These are phyloP conservation scores for Penicillium waksmanii DNA, from an alignment of 495 filamentous ascomycete species.

Conservation along the genomic window DNA sequence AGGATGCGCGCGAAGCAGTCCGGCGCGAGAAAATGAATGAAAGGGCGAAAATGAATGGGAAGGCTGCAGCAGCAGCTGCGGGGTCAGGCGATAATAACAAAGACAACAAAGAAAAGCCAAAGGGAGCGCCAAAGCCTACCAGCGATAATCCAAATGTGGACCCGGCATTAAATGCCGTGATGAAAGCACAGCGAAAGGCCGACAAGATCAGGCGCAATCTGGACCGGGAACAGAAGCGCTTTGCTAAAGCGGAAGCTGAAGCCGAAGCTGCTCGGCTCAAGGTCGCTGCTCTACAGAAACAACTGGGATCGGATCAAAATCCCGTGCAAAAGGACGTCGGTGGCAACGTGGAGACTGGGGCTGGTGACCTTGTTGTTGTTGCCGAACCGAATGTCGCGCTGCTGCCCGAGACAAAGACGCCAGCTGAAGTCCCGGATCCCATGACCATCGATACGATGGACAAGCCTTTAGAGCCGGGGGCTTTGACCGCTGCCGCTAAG, in stretches of 20 bases:
- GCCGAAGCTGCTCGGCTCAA: slow-evolving; percentile 46
- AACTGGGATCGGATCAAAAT: slow-evolving; percentile 17
- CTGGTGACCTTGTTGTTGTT: background rate
- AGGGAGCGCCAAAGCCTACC: slow-evolving; percentile 27
- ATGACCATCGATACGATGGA: background rate
- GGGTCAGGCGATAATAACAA: too few relatives aligned
- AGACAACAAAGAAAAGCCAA: slow-evolving; percentile 32
- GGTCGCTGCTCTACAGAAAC: slow-evolving; percentile 39
- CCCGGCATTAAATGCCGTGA: slow-evolving; percentile 37
- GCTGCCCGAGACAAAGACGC: background rate
- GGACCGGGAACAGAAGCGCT: slow-evolving; percentile 50
- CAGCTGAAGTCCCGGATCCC: slow-evolving; percentile 8
- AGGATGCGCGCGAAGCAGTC: slow-evolving; percentile 41
- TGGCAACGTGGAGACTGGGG: background rate
- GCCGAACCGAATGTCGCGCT: slow-evolving; percentile 6
- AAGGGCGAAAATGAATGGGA: slow-evolving; percentile 21
- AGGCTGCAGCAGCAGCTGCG: background rate
- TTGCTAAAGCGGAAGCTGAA: slow-evolving; percentile 52
- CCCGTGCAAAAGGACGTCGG: background rate
- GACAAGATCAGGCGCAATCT: slow-evolving; percentile 54
- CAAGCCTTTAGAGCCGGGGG: background rate
- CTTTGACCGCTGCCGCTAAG: slow-evolving; percentile 2
- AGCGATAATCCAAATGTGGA: slow-evolving; percentile 23
- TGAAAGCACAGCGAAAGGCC: slow-evolving; percentile 51
- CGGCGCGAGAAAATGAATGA: slow-evolving; percentile 37